These are phyloP conservation scores for Apiotrichum laibachii DNA, from an alignment of 1,284 basidiomycete species.

Conservation along the genomic window DNA sequence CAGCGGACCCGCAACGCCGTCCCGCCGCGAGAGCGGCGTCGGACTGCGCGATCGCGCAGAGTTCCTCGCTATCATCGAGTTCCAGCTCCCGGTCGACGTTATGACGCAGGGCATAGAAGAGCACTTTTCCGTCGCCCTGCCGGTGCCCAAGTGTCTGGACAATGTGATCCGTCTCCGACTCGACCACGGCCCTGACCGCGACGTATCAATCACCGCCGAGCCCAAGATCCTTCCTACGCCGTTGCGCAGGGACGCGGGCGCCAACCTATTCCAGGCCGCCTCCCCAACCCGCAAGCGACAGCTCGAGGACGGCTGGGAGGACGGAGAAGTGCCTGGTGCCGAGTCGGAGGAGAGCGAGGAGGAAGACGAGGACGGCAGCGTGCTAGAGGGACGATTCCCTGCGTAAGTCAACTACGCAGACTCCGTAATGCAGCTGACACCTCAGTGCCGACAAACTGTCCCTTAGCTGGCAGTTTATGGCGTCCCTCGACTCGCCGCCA, in stretches of 20 bases:
- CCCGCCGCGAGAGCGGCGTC: not conserved
- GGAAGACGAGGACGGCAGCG: constrained; percentile 22
- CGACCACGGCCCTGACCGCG: constrained; percentile 17
- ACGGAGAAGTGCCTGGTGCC: constrained; percentile 32
- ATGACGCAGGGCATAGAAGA: constrained; percentile 18
- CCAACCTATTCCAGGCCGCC: constrained; percentile 17
- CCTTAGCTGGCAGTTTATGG: constrained; percentile 38
- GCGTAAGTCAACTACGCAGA: not conserved
- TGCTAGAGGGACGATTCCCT: constrained; percentile 46
- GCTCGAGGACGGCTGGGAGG: constrained; percentile 40
- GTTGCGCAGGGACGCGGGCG: constrained; percentile 24
- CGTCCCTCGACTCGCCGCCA: constrained; percentile 17
- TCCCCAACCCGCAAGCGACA: constrained; percentile 1
- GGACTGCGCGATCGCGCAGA: constrained; percentile 28
- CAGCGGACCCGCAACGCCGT: not conserved
- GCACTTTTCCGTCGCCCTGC: constrained; percentile 17
- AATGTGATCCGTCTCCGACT: constrained; percentile 41
- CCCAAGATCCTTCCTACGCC: constrained; percentile 37
- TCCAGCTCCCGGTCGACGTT: constrained; percentile 30
- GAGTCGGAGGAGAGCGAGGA: constrained; percentile 24
- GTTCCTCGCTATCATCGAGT: constrained; percentile 39
- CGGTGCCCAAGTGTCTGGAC: constrained; percentile 43
- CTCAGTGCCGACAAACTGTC: constrained; percentile 34
- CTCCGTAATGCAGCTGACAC: constrained; percentile 7
- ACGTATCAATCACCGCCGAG: constrained; percentile 37